Evolutionary conservation across 495 filamentous ascomycete species (phyloP), one percentile per base, ranked within the genome.

Genomic region (Trichoderma asperelloides): DNA sequence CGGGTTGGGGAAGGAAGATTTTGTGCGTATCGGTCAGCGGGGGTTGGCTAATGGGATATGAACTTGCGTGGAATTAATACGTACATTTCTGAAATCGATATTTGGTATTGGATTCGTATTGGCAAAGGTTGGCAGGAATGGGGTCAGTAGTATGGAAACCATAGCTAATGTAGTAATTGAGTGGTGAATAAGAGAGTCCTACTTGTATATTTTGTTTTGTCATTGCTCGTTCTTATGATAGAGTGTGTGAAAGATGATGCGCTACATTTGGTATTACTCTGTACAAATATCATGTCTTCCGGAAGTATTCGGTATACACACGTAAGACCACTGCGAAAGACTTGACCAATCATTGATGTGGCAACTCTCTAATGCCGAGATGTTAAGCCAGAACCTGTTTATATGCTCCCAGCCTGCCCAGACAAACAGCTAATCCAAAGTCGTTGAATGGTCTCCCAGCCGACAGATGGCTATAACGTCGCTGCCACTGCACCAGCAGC

Each of bases 401-500:
- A 60, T 28, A 21, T 13, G 8, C n/a, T 30, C 11, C 25, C 25
- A 27, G 55, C 27, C 4, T 13, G 27, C 28, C 23, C 23, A 60
- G 25, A 28, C 55, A 60, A 18, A 65, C 40, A 65, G 18, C 30
- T 28, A 6, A 27, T 13, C 55, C 55, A 60, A 33, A 27, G n/a
- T 21, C 27, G 55, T 25, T 18, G 11, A 60, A 60, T 25, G 27
- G 28, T 28, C 25, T 25, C 18, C 25, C 8, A 60, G 1, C 23
- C 55, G 0, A 60, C 25, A 2, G 62, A 40, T 64, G 62, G n/a
- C 43, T 78, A 93, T 69, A 93, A 75, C 65, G 86, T 83, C 51
- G 89, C 90, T 72, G 87, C 87, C 13, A 88, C 77, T 9, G 84
- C 85, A n/a, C 91, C 91, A 0, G 86, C 80, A 45, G 79, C 86